These are phyloP conservation scores for Nicotiana attenuata DNA, from an alignment of 257 asterid species.

Conservation along the genomic window DNA sequence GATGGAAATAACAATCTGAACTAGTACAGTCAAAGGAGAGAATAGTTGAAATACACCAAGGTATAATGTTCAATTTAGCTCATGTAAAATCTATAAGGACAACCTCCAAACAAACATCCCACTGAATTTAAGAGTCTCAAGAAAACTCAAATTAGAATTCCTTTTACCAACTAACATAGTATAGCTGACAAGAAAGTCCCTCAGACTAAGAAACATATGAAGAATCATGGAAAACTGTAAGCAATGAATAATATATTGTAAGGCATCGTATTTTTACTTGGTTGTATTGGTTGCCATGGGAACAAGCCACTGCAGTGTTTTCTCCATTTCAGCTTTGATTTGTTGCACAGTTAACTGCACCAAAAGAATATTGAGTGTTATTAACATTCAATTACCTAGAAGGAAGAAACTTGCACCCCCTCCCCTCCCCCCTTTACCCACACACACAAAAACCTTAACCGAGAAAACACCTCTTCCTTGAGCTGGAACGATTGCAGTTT, in stretches of 20 bases:
- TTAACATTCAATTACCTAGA: not conserved
- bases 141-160: not conserved
- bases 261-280: slow-evolving; percentile 45
- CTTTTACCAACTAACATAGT: not conserved
- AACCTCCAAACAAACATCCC: not conserved
- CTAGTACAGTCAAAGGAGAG: not conserved
- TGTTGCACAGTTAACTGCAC: slow-evolving; percentile 57
- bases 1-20: not conserved
- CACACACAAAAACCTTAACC: not conserved
- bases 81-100: not conserved
- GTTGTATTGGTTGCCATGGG: slow-evolving; percentile 95
- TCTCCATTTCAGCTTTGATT: slow-evolving; percentile 93
- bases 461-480: slow-evolving; percentile 59
- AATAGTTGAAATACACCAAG: not conserved
- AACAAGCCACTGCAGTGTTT: slow-evolving; percentile 87
- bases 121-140: not conserved
- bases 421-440: too few species aligned
- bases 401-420: not conserved
- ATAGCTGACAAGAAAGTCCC: not conserved
- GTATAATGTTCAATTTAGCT: not conserved
- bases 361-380: not conserved
- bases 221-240: not conserved
- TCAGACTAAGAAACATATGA: not conserved
- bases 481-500: slow-evolving; percentile 63
- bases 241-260: not conserved